Conservation (phyloP, 2,329 filamentous ascomycete genomes). For the Diaporthe batatas region DNA sequence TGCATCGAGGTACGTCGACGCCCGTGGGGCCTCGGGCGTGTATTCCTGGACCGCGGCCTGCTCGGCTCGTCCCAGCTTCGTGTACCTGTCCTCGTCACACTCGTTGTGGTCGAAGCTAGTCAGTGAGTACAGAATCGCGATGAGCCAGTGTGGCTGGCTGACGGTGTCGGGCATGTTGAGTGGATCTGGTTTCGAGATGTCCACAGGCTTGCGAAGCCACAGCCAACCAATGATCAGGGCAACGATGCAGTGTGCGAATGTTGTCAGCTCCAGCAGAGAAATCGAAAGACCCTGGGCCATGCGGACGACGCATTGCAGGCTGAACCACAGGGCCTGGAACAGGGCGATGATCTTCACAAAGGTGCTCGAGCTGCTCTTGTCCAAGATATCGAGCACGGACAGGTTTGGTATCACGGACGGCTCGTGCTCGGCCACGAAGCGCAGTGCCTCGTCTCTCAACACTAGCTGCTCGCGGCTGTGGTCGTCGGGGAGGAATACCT, state of each 20-base stretch:
- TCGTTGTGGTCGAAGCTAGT: slow-evolving; percentile 36
- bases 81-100: slow-evolving; percentile 30
- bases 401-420: slow-evolving; percentile 55
- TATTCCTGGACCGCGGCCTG: neutral
- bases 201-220: slow-evolving; percentile 50
- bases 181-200: slow-evolving; percentile 34
- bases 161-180: slow-evolving; percentile 20
- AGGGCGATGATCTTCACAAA: slow-evolving; percentile 50
- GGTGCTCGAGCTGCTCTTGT: slow-evolving; percentile 51
- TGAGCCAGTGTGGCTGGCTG: slow-evolving; percentile 32
- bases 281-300: slow-evolving; percentile 49
- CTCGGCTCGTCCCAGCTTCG: slow-evolving; percentile 14
- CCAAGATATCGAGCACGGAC: slow-evolving; percentile 47
- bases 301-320: slow-evolving; percentile 50
- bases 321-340: slow-evolving; percentile 53
- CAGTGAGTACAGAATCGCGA: slow-evolving; percentile 31
- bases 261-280: slow-evolving; percentile 51
- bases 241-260: slow-evolving; percentile 50
- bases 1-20: slow-evolving; percentile 27
- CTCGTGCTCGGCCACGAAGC: slow-evolving; percentile 35
- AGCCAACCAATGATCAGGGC: slow-evolving; percentile 49
- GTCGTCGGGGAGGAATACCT: slow-evolving; percentile 30
- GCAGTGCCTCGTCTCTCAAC: slow-evolving; percentile 30
- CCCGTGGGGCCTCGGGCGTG: neutral
- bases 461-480: slow-evolving; percentile 23